Evolutionary conservation across 805 yeast genomes (phyloP), one percentile per base, ranked within the genome.

Genomic region (Starmerella powellii): DNA sequence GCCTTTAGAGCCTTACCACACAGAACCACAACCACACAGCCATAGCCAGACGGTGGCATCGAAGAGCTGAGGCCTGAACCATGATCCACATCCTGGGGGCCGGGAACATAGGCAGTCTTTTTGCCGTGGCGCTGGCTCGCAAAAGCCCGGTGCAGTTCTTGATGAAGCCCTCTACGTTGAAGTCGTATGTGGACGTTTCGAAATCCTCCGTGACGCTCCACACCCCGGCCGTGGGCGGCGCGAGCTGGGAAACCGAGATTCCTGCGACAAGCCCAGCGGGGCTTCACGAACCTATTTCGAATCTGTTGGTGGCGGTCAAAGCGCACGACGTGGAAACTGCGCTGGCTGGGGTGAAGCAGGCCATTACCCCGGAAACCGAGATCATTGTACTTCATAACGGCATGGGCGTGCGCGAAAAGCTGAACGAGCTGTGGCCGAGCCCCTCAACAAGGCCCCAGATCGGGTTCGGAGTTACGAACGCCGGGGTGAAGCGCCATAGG

Each of bases 301-400:
- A 78, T 52, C 60, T 88, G 45, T 68, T 88, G 8, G 70, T 88
- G 8, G 66, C 93, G 8, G 85, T 94, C 4, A 88, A 88, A 60
- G 76, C 93, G 0, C 75, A 79, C 47, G 83, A 80, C 54, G 80
- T 94, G 0, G 62, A 67, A 18, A 58, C 60, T 3, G 93, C 96
- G 0, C 46, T 87, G 15, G 56, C 53, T 27, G 79, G 80, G 3
- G 65, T 76, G 40, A 47, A 74, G 17, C 66, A 70, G 1, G 62
- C 62, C 41, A 67, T 88, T 23, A 59, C 62, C 23, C 55, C 63
- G 2, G 55, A 63, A 2, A 70, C 87, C 1, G 76, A 74, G 43
- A 58, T 86, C 2, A 49, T 87, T 34, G 58, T 87, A 18, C 52
- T 87, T n/a, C 97, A 84, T 42, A 84, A 91, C 58, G 98, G 86